These are phyloP conservation scores for Cyberlindnera mrakii DNA, from an alignment of 805 yeast genomes.

Conservation along the genomic window DNA sequence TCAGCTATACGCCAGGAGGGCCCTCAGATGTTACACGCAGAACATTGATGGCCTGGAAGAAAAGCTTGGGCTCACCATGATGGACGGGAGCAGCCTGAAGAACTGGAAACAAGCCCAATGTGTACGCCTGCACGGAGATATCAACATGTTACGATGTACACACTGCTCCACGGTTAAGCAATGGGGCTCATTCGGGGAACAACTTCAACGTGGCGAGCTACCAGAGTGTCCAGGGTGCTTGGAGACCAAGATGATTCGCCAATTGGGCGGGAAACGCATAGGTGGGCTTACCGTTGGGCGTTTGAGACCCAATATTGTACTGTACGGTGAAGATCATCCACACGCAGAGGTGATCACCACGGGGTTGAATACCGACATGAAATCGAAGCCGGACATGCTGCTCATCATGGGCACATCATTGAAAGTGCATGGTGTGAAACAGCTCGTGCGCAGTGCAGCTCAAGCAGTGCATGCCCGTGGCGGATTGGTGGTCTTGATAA, in stretches of 20 bases:
- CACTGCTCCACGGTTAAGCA: slow-evolving; percentile 50
- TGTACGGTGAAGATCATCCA: slow-evolving; percentile 94
- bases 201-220: slow-evolving; percentile 52
- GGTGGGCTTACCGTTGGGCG: slow-evolving; percentile 61
- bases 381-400: slow-evolving; percentile 65
- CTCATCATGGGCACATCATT: slow-evolving; percentile 92
- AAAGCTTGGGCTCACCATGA: slow-evolving; percentile 49
- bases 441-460: slow-evolving; percentile 64
- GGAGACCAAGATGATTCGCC: slow-evolving; percentile 47
- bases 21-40: slow-evolving; percentile 87
- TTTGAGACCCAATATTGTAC: slow-evolving; percentile 81
- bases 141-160: slow-evolving; percentile 72
- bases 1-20: slow-evolving; percentile 45
- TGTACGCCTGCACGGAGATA: slow-evolving; percentile 87
- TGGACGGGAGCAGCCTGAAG: slow-evolving; percentile 11
- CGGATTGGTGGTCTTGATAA: slow-evolving; percentile 74
- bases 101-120: slow-evolving; percentile 66
- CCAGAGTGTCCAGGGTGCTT: slow-evolving; percentile 77
- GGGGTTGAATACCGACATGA: slow-evolving; percentile 60
- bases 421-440: slow-evolving; percentile 84
- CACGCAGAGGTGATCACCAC: slow-evolving; percentile 71
- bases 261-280: slow-evolving; percentile 64
- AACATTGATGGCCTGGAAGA: slow-evolving; percentile 88
- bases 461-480: slow-evolving; percentile 68
- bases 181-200: slow-evolving; percentile 54